phyloP scores from a whole-genome alignment of 495 filamentous ascomycete species.

The Neurospora pannonica region DNA sequence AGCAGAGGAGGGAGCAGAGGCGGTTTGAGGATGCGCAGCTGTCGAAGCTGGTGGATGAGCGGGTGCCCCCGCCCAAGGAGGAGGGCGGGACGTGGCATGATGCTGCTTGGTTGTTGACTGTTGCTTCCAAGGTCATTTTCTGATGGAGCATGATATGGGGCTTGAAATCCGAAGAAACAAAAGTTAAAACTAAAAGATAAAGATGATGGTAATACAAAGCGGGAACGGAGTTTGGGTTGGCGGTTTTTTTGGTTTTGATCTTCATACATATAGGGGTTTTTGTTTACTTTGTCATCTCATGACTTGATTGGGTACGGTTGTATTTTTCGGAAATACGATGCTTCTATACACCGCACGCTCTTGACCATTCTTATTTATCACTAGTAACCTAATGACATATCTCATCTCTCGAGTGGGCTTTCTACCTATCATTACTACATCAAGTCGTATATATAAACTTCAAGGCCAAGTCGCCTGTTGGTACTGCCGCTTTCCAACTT shows the following conservation, averaged over 20 bases:
- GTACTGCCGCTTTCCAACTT: no score
- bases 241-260: not conserved
- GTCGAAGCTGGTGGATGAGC: conserved; percentile 8
- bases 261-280: not conserved
- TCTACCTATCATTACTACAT: no score
- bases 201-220: not conserved
- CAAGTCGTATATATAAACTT: no score
- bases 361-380: no score
- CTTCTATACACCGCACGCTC: no score
- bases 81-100: conserved; percentile 68
- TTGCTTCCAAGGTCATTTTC: conserved; percentile 63
- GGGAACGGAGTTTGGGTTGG: not conserved
- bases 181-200: not conserved
- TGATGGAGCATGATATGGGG: conserved; percentile 17
- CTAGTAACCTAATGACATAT: no score
- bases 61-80: conserved; percentile 33
- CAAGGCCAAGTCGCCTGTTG: no score
- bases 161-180: no score
- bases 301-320: not conserved
- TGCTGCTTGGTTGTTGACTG: conserved; percentile 72
- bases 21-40: conserved; percentile 9
- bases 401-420: no score
- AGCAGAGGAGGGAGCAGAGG: conserved; percentile 13
- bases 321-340: not conserved
- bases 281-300: not conserved